Evolutionary conservation across 306 rosid species (phyloP), one percentile per base, ranked within the genome.

Genomic region (Prunus campanulata): DNA sequence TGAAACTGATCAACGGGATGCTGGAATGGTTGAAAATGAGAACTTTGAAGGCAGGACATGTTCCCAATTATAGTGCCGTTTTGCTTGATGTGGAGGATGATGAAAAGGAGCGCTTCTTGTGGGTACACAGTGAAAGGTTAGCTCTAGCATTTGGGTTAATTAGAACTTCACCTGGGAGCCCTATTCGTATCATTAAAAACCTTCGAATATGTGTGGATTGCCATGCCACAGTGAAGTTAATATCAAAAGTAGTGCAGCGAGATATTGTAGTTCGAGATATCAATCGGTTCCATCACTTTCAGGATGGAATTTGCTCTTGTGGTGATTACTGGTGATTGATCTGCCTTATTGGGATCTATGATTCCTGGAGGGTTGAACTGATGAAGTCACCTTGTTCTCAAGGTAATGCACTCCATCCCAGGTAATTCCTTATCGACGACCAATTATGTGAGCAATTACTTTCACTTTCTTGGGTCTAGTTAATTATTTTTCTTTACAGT

Each of bases 151-250:
- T 85, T 77, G 96, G 91, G 49, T 83, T 93, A 24, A 83, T 91
- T 81, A 90, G 81, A 84, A 79, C 76, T 59, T 91, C 97, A 63
- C 72, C 87, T 64, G 87, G 91, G 25, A 82, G 89, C 77, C 90
- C 90, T 2, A 90, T 93, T 60, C 88, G 97, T 29, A 83, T 93
- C 56, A 84, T 91, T 24, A 91, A 93, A 64, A 93, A 88, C 77
- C 93, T 91, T 25, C 84, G 97, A 29, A 90, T 91, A 80, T 93
- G 96, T 79, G 90, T 87, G 56, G 98, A 93, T 77, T 91, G 97
- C 80, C 96, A 93, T 82, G 80, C 81, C 74, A 95, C 83, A 12
- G 66, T 91, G 39, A 93, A 93, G 85, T 81, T 90, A 72, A 87
- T 93, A 67, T 85, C 97, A 4, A 86, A 83, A 83, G 75, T 78